phyloP scores from a whole-genome alignment of 2,329 filamentous ascomycete species.

The Penicillium sp. region DNA sequence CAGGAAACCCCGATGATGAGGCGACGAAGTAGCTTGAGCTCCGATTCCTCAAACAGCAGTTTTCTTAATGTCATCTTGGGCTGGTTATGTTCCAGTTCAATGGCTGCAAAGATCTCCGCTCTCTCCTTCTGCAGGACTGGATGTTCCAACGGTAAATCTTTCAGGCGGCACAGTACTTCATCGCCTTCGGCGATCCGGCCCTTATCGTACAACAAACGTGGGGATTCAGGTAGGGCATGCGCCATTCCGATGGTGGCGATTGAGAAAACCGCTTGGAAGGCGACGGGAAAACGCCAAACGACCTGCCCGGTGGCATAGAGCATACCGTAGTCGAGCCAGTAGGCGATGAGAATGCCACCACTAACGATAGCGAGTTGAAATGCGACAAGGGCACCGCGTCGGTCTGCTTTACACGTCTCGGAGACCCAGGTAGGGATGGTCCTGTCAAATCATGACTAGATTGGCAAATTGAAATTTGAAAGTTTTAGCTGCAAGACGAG shows the following conservation, averaged over 20 bases:
- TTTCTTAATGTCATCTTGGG: neutral
- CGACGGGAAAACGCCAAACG: neutral
- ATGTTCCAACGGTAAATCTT: neutral
- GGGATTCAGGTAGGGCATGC: slow-evolving; percentile 9
- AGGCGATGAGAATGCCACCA: neutral
- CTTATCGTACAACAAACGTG: slow-evolving; percentile 7
- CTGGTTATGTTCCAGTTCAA: neutral
- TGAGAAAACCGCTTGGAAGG: neutral
- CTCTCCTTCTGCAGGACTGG: neutral
- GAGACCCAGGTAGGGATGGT: neutral
- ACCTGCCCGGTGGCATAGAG: neutral
- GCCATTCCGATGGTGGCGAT: neutral
- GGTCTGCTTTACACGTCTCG: neutral
- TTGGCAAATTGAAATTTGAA: neutral
- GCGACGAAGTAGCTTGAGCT: neutral
- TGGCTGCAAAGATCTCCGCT: neutral
- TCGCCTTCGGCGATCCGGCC: neutral
- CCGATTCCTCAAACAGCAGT: neutral
- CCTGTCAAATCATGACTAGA: neutral
- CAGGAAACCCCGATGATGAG: neutral
- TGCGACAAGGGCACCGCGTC: neutral
- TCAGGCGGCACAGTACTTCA: neutral
- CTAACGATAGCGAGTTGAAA: neutral
- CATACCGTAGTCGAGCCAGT: slow-evolving; percentile 5
- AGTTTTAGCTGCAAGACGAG: neutral